Base-by-base conservation (phyloP, 2,329 filamentous ascomycete species). In the Penicillium oxalicum region DNA sequence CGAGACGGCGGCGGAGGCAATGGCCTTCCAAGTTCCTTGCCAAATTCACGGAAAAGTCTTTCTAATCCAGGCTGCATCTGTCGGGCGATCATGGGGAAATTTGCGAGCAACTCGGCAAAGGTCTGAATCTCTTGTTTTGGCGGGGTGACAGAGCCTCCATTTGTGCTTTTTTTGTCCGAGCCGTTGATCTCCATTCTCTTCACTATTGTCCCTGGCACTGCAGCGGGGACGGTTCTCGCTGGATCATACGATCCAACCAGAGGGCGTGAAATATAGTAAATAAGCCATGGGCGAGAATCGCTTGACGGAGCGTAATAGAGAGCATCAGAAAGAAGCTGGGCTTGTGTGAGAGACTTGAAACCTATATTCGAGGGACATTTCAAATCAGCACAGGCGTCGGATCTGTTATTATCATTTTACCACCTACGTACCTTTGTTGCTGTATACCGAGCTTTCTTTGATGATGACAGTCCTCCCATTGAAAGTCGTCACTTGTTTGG, bases 61-160 rank as follows among this genome's bases (percentile, higher is more conserved):
- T 98, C 91, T 32, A 98, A 71, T 0, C 93, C 93, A 2, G 86
- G 81, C 60, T 96, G 90, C 90, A 98, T 95, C 69, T 98, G 93
- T 51, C 88, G 81, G 25, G 91, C 90, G 60, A 98, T 97, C 81
- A 95, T 87, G 1, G 93, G 93, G 57, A 97, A 98, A 59, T 90
- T 83, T 57, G 88, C 87, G 37, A 98, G 77, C 11, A 98, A 77
- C 56, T 97, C 93, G 52, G 86, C 84, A 65, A 98, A 98, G 32
- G 81, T 88, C 70, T 84, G 89, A 65, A 98, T 86, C 51, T 95
- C 88, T 70, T 95, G 96, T 72, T 95, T 96, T 4, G 64, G 61
- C n/a, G 66, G 65, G 6, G 66, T 60, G 5, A 65, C 60, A n/a
- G 66, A 58, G 67, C 72, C 57, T 45, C 66, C 56, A 33, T 59